Evolutionary conservation across 371 early-diverging fungal species (phyloP).

Genomic region (Nematocida parisii): DNA sequence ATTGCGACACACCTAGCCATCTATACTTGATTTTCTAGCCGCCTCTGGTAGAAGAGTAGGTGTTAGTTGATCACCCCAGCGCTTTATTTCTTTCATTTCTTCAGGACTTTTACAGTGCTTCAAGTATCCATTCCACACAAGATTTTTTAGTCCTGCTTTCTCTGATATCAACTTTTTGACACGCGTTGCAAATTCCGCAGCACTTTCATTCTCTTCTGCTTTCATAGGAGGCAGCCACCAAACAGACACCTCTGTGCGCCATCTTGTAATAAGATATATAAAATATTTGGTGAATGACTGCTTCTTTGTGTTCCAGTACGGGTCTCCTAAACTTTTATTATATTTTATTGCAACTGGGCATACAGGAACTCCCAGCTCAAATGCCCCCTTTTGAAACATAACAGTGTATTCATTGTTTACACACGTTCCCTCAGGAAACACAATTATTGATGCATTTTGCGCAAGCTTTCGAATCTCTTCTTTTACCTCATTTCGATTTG

Average conservation of each 20-base stretch:
- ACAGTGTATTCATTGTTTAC: slow-evolving; percentile 79
- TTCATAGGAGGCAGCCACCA: slow-evolving; percentile 64
- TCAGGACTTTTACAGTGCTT: slow-evolving; percentile 70
- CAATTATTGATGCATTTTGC: slow-evolving; percentile 72
- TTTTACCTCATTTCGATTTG: slow-evolving; percentile 72
- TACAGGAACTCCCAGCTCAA: slow-evolving; percentile 75
- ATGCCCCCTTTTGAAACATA: slow-evolving; percentile 80
- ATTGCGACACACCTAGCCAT: too few species aligned
- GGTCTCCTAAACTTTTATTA: slow-evolving; percentile 72
- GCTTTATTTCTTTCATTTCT: slow-evolving; percentile 63
- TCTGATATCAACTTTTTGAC: slow-evolving; percentile 72
- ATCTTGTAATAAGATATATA: slow-evolving; percentile 75
- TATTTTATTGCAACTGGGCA: slow-evolving; percentile 74
- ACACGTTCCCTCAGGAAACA: slow-evolving; percentile 83
- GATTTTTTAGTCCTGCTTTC: slow-evolving; percentile 71
- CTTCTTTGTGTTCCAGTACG: slow-evolving; percentile 74
- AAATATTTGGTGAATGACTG: slow-evolving; percentile 73
- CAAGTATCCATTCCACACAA: slow-evolving; percentile 74
- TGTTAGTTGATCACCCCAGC: slow-evolving; percentile 9
- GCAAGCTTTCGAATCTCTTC: slow-evolving; percentile 71
- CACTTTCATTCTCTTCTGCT: slow-evolving; percentile 65
- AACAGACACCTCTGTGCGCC: slow-evolving; percentile 71
- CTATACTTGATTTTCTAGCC: background rate
- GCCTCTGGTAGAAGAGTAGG: slow-evolving; percentile 3
- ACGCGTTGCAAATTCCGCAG: slow-evolving; percentile 72